Conservation (phyloP, 768 basidiomycete species). For the Leucocoprinus leucothites region DNA sequence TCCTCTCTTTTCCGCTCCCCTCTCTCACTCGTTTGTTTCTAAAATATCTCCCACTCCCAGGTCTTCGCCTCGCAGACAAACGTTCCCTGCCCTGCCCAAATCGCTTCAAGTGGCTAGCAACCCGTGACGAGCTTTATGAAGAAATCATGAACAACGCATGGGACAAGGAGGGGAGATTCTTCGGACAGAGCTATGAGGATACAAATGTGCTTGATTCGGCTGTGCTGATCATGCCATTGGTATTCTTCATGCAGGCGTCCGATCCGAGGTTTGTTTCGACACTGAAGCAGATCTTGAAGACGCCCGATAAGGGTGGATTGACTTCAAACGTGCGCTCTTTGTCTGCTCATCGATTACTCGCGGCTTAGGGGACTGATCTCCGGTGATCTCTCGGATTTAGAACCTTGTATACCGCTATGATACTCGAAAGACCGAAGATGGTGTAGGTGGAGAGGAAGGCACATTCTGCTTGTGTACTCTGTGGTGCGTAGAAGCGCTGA, state of each 20-base stretch:
- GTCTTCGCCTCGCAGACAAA: slow-evolving; percentile 91
- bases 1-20: not conserved
- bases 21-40: no score
- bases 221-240: slow-evolving; percentile 88
- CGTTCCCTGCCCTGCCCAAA: slow-evolving; percentile 80
- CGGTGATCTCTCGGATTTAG: slow-evolving; percentile 31
- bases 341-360: not conserved
- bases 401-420: slow-evolving; percentile 91
- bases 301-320: slow-evolving; percentile 87
- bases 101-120: slow-evolving; percentile 16
- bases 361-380: not conserved
- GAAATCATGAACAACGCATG: slow-evolving; percentile 90
- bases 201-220: slow-evolving; percentile 79
- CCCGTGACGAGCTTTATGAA: slow-evolving; percentile 62
- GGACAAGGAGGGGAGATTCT: slow-evolving; percentile 66
- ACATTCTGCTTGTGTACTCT: slow-evolving; percentile 89
- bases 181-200: slow-evolving; percentile 91
- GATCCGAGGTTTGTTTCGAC: slow-evolving; percentile 90
- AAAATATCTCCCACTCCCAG: slow-evolving; percentile 28
- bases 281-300: slow-evolving; percentile 76
- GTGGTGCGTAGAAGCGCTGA: slow-evolving; percentile 88
- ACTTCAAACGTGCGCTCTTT: slow-evolving; percentile 68
- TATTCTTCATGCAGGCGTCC: slow-evolving; percentile 87
- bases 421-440: slow-evolving; percentile 80
- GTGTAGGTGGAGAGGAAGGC: slow-evolving; percentile 94